Evolutionary conservation across 139 green algal species (phyloP), one percentile per base, ranked within the genome.

Genomic region (Ostreobium quekettii): DNA sequence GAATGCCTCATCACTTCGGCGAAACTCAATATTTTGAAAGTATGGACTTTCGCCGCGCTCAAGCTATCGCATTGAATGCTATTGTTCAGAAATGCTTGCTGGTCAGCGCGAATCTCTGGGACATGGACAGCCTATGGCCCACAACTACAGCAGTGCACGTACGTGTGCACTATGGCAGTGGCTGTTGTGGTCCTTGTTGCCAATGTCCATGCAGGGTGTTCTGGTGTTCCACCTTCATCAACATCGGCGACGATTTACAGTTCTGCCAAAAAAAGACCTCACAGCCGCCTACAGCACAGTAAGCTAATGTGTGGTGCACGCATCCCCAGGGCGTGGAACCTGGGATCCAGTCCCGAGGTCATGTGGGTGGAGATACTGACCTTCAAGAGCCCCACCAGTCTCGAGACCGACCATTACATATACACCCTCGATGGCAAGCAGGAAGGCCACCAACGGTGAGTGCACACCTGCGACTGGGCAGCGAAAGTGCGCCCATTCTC

Each of bases 241-340:
- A 11, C 42, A 26, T 19, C 11, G 19, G 42, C 19, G 42, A 53
- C 19, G 15, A 53, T 53, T 53, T 11, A 53, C 19, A 53, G 19
- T 26, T 53, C 19, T 53, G 15, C 42, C 42, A 53, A 53, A 11
- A 53, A 19, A 26, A 11, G 42, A 53, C 19, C 42, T 53, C 19
- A 53, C 19, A 26, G 15, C 19, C 15, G 11, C 19, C 19, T 11
- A 11, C 11, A 19, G 19, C 11, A 53, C 42, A 26, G 42, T 11
- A 53, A 53, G 11, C 19, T 53, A 26, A 53, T 53, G 42, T 11
- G 42, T 53, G 11, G 11, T 53, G 42, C 19, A 26, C 42, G 11
- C 42, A 53, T 53, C 19, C 19, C 7, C n/a, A 62, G 53, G 33
- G 53, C 33, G 7, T 62, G 53, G 53, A 62, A 62, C 33, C n/a